A percentile compares a stretch with the other conserved stretches of the same genome.
These are phyloP conservation scores for Fusarium luffae DNA, from an alignment of 2,329 filamentous ascomycete species.

Conservation along the genomic window DNA sequence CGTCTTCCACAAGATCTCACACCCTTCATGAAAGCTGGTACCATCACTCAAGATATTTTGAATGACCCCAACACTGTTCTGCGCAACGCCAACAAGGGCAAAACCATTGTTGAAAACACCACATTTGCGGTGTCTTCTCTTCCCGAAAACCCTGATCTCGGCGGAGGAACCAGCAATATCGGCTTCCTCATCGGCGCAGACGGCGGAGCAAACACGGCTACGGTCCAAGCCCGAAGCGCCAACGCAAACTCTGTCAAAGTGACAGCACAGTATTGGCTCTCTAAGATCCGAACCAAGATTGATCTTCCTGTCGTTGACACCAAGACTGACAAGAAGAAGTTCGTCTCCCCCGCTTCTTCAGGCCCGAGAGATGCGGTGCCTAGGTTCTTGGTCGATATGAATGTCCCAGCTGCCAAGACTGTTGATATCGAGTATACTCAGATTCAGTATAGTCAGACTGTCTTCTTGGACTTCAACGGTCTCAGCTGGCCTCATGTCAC, in stretches of 20 bases:
- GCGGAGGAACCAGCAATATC: conserved; percentile 47
- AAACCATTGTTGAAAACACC: conserved; percentile 47
- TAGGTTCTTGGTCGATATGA: conserved; percentile 20
- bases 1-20: conserved; percentile 48
- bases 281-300: conserved; percentile 29
- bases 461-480: neutral
- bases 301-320: conserved; percentile 16
- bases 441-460: conserved; percentile 4
- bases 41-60: conserved; percentile 50
- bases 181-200: conserved; percentile 29
- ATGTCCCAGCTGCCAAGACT: conserved; percentile 18
- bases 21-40: conserved; percentile 44
- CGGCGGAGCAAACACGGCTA: conserved; percentile 44
- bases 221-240: conserved; percentile 37
- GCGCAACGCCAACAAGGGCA: conserved; percentile 44
- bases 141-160: conserved; percentile 26
- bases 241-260: conserved; percentile 33
- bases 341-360: conserved; percentile 7
- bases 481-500: conserved; percentile 24
- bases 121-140: conserved; percentile 48
- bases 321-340: neutral
- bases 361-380: conserved; percentile 29
- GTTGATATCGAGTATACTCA: conserved; percentile 2
- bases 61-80: conserved; percentile 47
- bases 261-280: conserved; percentile 36